Evolutionary conservation across 768 basidiomycete species (phyloP).

Genomic region (Rhizopogon roseolus): DNA sequence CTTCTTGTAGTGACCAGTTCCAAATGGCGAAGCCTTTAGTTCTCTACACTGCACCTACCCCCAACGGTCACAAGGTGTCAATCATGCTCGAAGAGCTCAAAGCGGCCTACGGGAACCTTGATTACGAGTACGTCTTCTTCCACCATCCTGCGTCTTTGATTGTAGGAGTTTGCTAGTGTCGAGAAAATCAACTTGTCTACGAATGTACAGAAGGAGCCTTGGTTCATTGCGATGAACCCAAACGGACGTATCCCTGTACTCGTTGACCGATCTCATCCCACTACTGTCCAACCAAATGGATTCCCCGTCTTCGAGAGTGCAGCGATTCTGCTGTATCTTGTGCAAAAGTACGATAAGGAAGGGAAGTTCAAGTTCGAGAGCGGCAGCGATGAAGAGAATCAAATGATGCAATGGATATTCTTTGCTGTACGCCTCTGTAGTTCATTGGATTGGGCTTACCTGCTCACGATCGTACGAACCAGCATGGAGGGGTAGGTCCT

Average conservation of each 20-base stretch:
- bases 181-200: conserved; percentile 52
- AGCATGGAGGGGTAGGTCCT: conserved; percentile 83
- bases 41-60: conserved; percentile 43
- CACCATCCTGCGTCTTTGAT: neutral
- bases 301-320: conserved; percentile 74
- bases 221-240: conserved; percentile 73
- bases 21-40: conserved; percentile 21
- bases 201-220: conserved; percentile 76
- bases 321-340: conserved; percentile 81
- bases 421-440: conserved; percentile 48
- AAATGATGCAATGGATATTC: conserved; percentile 84
- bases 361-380: conserved; percentile 64
- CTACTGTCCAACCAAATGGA: conserved; percentile 30
- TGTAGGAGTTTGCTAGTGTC: conserved; percentile 28
- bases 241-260: conserved; percentile 71
- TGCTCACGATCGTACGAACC: conserved; percentile 2
- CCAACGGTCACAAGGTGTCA: conserved; percentile 52
- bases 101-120: conserved; percentile 40
- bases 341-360: conserved; percentile 78
- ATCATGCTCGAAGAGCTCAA: conserved; percentile 62
- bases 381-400: conserved; percentile 56
- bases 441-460: neutral
- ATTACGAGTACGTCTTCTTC: conserved; percentile 42
- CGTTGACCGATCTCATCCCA: conserved; percentile 47
- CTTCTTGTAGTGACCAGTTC: neutral